Evolutionary conservation across 164 flowering plant species (phyloP).

Genomic region (Nymphaea colorata): DNA sequence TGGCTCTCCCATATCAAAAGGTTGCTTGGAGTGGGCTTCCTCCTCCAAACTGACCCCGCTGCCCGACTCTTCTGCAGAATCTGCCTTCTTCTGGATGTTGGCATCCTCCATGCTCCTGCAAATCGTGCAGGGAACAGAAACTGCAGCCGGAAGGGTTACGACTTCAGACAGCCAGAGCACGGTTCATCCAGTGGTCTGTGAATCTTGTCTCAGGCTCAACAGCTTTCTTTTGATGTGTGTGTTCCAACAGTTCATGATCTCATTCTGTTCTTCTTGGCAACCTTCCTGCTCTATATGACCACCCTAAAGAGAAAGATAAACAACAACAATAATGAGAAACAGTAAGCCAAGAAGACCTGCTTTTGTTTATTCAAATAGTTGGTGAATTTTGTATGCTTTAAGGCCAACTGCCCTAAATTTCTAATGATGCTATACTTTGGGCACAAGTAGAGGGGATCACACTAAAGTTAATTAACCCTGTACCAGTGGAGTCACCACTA

Average conservation of each 20-base stretch:
- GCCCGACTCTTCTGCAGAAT: background rate
- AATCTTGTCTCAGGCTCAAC: constrained; percentile 27
- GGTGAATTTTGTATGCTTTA: background rate
- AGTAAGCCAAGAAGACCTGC: background rate
- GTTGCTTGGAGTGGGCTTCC: background rate
- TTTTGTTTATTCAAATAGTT: background rate
- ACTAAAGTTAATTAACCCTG: no score
- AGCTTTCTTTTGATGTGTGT: constrained; percentile 46
- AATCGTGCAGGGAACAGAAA: background rate
- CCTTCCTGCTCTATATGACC: constrained; percentile 49
- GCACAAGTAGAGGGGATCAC: background rate
- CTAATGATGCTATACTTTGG: no score
- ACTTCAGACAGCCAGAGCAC: background rate
- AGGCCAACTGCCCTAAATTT: no score
- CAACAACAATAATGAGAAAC: background rate
- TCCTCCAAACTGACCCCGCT: constrained; percentile 12
- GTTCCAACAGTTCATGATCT: constrained; percentile 55
- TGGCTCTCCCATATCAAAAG: constrained; percentile 3
- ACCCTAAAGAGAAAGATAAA: constrained; percentile 11
- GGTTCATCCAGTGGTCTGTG: constrained; percentile 18
- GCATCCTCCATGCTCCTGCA: background rate
- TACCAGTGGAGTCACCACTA: no score
- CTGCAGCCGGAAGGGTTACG: background rate
- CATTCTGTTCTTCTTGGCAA: constrained; percentile 54
- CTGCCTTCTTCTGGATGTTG: background rate